Base-by-base conservation (phyloP, 179 eudicot genomes). In the Vitellaria paradoxa region DNA sequence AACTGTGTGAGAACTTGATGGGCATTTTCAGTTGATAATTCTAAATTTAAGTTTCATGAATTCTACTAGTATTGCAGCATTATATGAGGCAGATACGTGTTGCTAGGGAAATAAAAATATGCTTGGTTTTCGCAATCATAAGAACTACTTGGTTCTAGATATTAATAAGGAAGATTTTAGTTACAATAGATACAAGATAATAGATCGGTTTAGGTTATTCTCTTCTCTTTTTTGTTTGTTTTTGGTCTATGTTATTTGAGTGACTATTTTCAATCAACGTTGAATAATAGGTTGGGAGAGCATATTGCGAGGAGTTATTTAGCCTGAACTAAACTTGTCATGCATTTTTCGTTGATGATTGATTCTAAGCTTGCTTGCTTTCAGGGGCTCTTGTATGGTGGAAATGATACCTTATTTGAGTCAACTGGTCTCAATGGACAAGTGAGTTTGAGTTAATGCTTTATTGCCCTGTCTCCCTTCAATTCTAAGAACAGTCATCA, bases 341-440 rank as follows among this genome's bases (percentile, higher is more conserved):
- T 23, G 17, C 59, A 11, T 18, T 57, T 57, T 24, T 15, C 13
- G 15, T n/a, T 60, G 57, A 21, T 56, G 11, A 24, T 23, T n/a
- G 75, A 67, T 65, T 23, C 17, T 45, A 20, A 71, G 63, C 64
- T 40, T 79, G 14, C 46, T 68, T 84, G 30, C 60, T 86, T 87
- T 59, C 91, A 96, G 99, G 99, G 99, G 81, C 96, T 96, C 85
- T 76, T 92, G 17, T 96, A 92, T 73, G 89, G 85, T 78, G 96
- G 90, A 76, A 92, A 93, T 76, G 90, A 96, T 80, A 88, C 94
- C 42, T 85, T 96, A 5, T 90, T 87, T 80, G 99, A 93, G 80
- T 96, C 98, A 63, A 93, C 96, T 69, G 99, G 99, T 74, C 93
- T 93, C 56, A 50, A 91, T 70, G 90, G 91, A 56, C 81, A 76